These are phyloP conservation scores for Prunus mume DNA, from an alignment of 306 rosid genomes.

Conservation along the genomic window DNA sequence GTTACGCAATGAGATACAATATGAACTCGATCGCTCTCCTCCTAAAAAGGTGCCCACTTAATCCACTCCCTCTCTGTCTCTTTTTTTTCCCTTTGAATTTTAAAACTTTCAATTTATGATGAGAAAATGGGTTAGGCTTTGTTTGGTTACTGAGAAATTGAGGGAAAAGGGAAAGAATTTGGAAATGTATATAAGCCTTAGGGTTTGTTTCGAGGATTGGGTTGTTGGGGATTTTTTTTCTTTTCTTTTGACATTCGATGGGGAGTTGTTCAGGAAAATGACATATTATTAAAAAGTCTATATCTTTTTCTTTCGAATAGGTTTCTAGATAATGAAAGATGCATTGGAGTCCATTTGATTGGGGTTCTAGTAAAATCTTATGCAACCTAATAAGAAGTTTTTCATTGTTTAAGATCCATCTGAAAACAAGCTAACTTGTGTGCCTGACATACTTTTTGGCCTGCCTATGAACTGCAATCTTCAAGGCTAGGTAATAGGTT, in stretches of 20 bases:
- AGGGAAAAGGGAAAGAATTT: neutral
- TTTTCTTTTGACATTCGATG: neutral
- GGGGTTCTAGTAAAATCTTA: neutral
- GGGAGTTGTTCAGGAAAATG: neutral
- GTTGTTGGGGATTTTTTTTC: neutral
- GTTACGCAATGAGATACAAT: constrained; percentile 67
- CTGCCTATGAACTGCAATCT: neutral
- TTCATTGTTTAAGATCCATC: neutral
- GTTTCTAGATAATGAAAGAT: neutral
- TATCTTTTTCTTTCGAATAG: neutral
- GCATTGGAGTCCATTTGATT: neutral
- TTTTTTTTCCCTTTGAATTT: neutral
- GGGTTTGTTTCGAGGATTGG: neutral
- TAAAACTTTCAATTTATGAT: neutral
- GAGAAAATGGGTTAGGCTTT: neutral
- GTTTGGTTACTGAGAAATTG: constrained; percentile 4
- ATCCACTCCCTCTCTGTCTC: neutral
- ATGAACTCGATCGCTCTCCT: constrained; percentile 64
- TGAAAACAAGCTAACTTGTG: neutral
- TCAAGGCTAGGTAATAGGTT: neutral
- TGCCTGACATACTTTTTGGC: neutral
- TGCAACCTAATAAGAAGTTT: neutral
- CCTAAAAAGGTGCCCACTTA: constrained; percentile 31
- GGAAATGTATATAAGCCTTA: neutral
- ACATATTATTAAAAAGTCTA: neutral